Evolutionary conservation across 257 asterid species (phyloP).

Genomic region (Marsdenia floribunda): DNA sequence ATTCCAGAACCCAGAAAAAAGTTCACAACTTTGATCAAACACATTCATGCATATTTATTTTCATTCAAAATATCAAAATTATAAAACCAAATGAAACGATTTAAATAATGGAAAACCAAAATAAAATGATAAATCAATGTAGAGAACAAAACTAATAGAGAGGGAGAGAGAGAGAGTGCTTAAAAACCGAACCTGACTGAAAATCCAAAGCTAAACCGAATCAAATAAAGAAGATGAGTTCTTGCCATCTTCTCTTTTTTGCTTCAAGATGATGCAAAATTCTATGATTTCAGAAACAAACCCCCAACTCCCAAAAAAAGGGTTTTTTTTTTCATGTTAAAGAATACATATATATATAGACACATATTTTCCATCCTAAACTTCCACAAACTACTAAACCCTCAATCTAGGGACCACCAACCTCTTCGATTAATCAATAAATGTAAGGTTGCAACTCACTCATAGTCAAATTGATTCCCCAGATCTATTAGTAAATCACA

Average conservation of each 20-base stretch:
- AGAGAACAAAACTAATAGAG: constrained; percentile 19
- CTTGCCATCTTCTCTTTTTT: constrained; percentile 43
- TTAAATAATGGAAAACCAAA: not conserved
- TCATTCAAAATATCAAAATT: not conserved
- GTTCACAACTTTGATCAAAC: not conserved
- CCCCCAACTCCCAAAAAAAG: constrained; percentile 1
- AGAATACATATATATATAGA: not conserved
- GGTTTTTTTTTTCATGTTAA: not conserved
- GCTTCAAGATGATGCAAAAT: not conserved
- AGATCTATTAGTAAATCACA: not conserved
- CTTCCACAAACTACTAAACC: not conserved
- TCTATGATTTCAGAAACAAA: not conserved
- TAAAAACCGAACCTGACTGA: constrained; percentile 42
- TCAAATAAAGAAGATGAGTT: constrained; percentile 44
- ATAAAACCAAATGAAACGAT: not conserved
- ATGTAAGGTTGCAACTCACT: too few species aligned
- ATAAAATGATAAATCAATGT: not conserved
- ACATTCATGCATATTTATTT: not conserved
- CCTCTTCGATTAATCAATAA: not conserved
- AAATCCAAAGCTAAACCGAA: constrained; percentile 40
- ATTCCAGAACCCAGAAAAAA: not conserved
- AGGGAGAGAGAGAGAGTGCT: too few species aligned
- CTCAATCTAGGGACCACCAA: not conserved
- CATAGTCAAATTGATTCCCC: not conserved
- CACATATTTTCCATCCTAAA: not conserved